Evolutionary conservation across 345 rosid genomes (phyloP).

Genomic region (Firmiana major): DNA sequence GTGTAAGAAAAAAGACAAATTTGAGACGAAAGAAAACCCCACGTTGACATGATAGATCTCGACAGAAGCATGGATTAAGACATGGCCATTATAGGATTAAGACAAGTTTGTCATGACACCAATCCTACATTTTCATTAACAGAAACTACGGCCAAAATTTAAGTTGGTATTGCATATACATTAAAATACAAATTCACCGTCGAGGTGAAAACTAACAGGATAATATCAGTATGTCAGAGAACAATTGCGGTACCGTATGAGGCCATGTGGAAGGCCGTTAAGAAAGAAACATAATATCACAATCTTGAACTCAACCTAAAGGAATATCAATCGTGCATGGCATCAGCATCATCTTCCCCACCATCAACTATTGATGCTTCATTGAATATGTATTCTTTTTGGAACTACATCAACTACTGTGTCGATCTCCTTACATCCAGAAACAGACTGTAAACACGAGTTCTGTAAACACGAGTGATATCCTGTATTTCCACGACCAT

Average conservation of each 20-base stretch:
- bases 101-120: not conserved
- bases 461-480: constrained; percentile 62
- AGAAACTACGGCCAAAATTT: not conserved
- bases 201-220: not conserved
- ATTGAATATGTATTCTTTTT: constrained; percentile 84
- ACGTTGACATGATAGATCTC: not conserved
- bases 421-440: constrained; percentile 92
- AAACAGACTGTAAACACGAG: constrained; percentile 72
- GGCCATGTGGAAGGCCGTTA: not conserved
- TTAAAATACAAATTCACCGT: not conserved
- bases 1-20: not conserved
- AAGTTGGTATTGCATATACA: not conserved
- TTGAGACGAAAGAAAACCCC: not conserved
- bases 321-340: constrained; percentile 37
- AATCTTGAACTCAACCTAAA: not conserved
- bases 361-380: constrained; percentile 43
- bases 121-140: not conserved
- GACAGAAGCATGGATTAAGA: too few relatives aligned
- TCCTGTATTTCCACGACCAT: constrained; percentile 73
- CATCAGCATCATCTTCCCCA: constrained; percentile 42
- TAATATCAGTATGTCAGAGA: not conserved
- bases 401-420: constrained; percentile 86
- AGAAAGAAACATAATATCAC: not conserved
- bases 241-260: not conserved
- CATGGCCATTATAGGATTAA: too few relatives aligned